A percentile compares a stretch with the other conserved stretches of the same genome.
Evolutionary conservation across 2,329 filamentous ascomycete genomes (phyloP).

Genomic region (Pseudogymnoascus sp.): DNA sequence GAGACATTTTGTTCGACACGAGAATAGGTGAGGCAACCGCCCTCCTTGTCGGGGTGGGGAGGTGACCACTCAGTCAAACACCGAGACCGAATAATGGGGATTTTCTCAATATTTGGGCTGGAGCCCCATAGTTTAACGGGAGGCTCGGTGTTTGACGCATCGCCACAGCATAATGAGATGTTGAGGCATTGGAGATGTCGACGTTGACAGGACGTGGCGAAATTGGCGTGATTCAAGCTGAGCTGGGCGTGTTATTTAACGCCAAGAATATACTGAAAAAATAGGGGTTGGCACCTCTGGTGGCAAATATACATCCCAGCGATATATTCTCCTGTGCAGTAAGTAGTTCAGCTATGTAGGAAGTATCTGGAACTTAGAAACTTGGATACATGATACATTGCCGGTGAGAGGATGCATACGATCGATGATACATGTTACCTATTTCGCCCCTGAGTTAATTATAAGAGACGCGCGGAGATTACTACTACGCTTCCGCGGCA

Average conservation of each 20-base stretch:
- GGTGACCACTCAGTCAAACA: not conserved
- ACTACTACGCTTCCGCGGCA: not conserved
- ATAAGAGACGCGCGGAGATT: not conserved
- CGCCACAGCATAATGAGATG: not conserved
- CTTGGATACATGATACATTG: not conserved
- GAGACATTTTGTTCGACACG: not conserved
- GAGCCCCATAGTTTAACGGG: not conserved
- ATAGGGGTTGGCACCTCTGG: not conserved
- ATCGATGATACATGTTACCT: not conserved
- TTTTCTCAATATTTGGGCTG: not conserved
- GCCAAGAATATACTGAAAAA: too few species aligned
- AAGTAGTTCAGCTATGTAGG: not conserved
- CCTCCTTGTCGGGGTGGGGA: not conserved
- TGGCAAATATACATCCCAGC: not conserved
- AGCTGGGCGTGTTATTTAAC: not conserved
- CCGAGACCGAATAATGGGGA: not conserved
- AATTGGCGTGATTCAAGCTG: not conserved
- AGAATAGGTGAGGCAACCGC: not conserved
- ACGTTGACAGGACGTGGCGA: not conserved
- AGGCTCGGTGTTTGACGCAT: not conserved
- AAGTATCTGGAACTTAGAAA: not conserved
- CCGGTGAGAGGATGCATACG: not conserved
- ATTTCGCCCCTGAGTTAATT: not conserved
- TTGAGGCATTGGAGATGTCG: not conserved
- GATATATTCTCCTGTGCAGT: not conserved